Evolutionary conservation across 768 basidiomycete species (phyloP).

Genomic region (Mycena haematopus): DNA sequence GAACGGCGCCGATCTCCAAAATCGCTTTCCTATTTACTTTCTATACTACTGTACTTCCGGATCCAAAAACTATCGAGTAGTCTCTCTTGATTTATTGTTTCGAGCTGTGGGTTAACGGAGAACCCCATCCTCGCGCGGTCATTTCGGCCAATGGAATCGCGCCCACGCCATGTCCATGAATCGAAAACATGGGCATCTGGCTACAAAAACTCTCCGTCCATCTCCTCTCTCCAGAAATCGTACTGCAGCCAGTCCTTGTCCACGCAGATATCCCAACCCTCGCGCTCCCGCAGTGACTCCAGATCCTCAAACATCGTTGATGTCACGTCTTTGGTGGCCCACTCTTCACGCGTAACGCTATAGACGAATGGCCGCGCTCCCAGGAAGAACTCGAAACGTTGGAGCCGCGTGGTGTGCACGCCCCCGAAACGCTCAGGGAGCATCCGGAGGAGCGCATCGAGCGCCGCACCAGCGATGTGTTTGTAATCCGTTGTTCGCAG

Average conservation of each 20-base stretch:
- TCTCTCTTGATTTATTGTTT: too few species aligned
- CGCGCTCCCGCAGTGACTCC: neutral
- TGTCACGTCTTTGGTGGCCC: neutral
- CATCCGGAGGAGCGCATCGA: conserved; percentile 4
- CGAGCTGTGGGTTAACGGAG: too few species aligned
- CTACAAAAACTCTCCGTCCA: conserved; percentile 3
- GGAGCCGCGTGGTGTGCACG: neutral
- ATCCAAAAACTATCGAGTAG: too few species aligned
- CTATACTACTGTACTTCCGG: too few species aligned
- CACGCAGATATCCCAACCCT: conserved; percentile 4
- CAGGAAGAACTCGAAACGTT: neutral
- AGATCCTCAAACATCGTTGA: neutral
- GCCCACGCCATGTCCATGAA: too few species aligned
- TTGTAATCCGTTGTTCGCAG: neutral
- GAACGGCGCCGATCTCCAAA: too few species aligned
- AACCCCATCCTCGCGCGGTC: too few species aligned
- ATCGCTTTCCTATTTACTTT: too few species aligned
- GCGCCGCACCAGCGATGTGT: neutral
- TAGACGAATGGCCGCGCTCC: neutral
- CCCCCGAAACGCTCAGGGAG: conserved; percentile 1
- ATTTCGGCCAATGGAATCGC: too few species aligned
- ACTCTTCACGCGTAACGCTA: neutral
- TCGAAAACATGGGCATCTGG: too few species aligned
- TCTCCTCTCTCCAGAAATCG: conserved; percentile 4
- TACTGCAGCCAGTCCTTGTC: neutral